Percentiles rank a stretch among this genome's conserved stretches.
Conservation (phyloP, 2,329 filamentous ascomycete genomes). For the Knoxdaviesia capensis region DNA sequence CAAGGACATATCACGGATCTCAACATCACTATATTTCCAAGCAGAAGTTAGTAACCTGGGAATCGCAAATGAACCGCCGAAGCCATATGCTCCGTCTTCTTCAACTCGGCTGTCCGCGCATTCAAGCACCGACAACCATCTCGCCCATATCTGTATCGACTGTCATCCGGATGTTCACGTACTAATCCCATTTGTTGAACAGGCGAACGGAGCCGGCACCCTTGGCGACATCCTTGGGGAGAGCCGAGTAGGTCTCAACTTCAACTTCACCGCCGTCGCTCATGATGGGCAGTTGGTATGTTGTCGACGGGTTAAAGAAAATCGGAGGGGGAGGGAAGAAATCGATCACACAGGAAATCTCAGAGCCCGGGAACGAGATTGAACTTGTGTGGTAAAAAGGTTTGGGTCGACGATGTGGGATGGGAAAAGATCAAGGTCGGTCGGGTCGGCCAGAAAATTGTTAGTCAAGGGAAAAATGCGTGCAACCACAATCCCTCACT, state of each 20-base stretch:
- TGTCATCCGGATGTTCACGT: slow-evolving; percentile 1
- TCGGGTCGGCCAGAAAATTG: too few relatives aligned
- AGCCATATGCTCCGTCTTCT: too few relatives aligned
- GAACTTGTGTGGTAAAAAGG: slow-evolving; percentile 6
- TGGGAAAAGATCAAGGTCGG: slow-evolving; percentile 15
- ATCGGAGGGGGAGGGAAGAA: too few relatives aligned
- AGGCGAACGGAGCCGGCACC: slow-evolving; percentile 89
- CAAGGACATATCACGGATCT: slow-evolving; percentile 98
- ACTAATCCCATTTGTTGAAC: slow-evolving; percentile 90
- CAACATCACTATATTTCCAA: slow-evolving; percentile 44
- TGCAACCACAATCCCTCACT: too few relatives aligned
- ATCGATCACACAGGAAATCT: too few relatives aligned
- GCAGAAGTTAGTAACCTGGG: too few relatives aligned
- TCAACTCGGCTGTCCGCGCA: too few relatives aligned
- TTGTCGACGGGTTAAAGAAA: too few relatives aligned
- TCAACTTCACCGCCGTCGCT: slow-evolving; percentile 92
- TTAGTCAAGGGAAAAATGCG: too few relatives aligned
- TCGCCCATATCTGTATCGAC: too few relatives aligned
- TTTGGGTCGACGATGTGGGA: slow-evolving; percentile 16
- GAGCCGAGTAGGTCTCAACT: slow-evolving; percentile 55
- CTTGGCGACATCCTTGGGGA: slow-evolving; percentile 80
- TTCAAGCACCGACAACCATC: too few relatives aligned
- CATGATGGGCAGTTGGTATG: slow-evolving; percentile 37
- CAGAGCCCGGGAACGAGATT: neutral
- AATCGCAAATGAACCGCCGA: too few relatives aligned